A percentile compares a stretch with the other conserved stretches of the same genome.
These are phyloP conservation scores for Somion occarium DNA, from an alignment of 1,284 basidiomycete genomes.

Conservation along the genomic window DNA sequence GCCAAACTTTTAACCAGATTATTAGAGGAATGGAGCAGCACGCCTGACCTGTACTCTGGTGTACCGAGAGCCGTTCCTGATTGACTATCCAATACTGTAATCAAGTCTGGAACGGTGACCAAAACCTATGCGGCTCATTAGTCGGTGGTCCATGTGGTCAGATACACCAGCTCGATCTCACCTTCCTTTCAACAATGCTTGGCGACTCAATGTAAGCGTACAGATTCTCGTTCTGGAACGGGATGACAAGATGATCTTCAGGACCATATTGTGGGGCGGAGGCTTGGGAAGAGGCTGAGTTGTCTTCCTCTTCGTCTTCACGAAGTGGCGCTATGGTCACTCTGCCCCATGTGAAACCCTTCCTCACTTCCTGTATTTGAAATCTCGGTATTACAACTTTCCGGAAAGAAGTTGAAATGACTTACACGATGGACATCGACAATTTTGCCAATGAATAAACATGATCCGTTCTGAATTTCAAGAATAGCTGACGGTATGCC, in stretches of 20 bases:
- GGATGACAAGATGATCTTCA: conserved; percentile 32
- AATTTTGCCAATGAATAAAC: conserved; percentile 52
- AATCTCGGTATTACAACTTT: neutral
- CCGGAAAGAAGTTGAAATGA: neutral
- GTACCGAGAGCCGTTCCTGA: conserved; percentile 50
- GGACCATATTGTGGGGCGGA: conserved; percentile 7
- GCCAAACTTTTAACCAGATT: conserved; percentile 25
- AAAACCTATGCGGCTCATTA: conserved; percentile 23
- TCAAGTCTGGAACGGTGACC: conserved; percentile 55
- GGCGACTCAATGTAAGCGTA: conserved; percentile 38
- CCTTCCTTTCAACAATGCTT: conserved; percentile 12
- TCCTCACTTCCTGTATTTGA: conserved; percentile 23
- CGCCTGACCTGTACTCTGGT: conserved; percentile 33
- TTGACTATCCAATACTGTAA: conserved; percentile 51
- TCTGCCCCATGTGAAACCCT: conserved; percentile 38
- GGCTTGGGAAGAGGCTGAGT: conserved; percentile 5
- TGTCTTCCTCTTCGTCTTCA: conserved; percentile 40
- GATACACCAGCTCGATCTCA: neutral
- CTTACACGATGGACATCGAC: conserved; percentile 39
- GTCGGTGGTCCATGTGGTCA: neutral
- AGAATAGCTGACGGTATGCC: conserved; percentile 45
- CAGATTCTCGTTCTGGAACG: conserved; percentile 59
- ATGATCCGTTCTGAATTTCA: conserved; percentile 42
- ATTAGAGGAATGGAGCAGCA: neutral
- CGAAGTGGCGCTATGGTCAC: conserved; percentile 40